Percentiles rank a stretch among this genome's conserved stretches.
These are phyloP conservation scores for Lipomyces anomalus DNA, from an alignment of 805 yeast genomes.

Conservation along the genomic window DNA sequence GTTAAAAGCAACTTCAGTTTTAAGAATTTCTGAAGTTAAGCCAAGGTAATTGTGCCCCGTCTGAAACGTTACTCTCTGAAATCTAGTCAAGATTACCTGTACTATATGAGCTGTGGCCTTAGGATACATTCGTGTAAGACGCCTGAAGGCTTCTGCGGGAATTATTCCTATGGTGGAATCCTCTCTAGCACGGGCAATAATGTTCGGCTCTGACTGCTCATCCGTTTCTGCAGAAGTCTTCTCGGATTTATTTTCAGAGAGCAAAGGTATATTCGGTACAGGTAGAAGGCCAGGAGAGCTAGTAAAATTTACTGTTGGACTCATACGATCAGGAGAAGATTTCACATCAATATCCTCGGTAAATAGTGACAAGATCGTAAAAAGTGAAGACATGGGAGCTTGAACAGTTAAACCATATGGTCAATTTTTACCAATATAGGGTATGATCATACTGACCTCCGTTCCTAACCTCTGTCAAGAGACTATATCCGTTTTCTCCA, in stretches of 20 bases:
- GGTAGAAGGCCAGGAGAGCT: slow-evolving; percentile 3
- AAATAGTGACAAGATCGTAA: slow-evolving; percentile 72
- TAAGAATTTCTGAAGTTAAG: slow-evolving; percentile 70
- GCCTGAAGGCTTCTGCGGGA: slow-evolving; percentile 74
- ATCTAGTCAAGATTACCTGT: slow-evolving; percentile 80
- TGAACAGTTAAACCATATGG: not conserved
- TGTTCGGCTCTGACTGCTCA: slow-evolving; percentile 24
- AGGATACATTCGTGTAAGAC: slow-evolving; percentile 70
- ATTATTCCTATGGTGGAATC: slow-evolving; percentile 87
- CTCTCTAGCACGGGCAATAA: slow-evolving; percentile 69
- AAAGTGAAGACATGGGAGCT: slow-evolving; percentile 75
- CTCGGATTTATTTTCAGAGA: slow-evolving; percentile 12
- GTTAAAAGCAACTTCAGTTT: slow-evolving; percentile 63
- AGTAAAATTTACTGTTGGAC: slow-evolving; percentile 3
- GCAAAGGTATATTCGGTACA: slow-evolving; percentile 11
- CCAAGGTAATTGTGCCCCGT: slow-evolving; percentile 86
- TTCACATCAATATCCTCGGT: slow-evolving; percentile 39
- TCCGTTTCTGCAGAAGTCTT: not conserved
- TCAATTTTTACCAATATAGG: not conserved
- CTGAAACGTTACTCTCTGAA: slow-evolving; percentile 85
- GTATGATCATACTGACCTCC: slow-evolving; percentile 19
- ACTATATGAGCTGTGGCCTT: slow-evolving; percentile 89
- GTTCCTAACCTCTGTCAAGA: slow-evolving; percentile 27
- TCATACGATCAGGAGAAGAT: slow-evolving; percentile 1
- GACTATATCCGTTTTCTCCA: slow-evolving; percentile 13